Evolutionary conservation across 2,329 filamentous ascomycete species (phyloP).

Genomic region (Alternaria viburni): DNA sequence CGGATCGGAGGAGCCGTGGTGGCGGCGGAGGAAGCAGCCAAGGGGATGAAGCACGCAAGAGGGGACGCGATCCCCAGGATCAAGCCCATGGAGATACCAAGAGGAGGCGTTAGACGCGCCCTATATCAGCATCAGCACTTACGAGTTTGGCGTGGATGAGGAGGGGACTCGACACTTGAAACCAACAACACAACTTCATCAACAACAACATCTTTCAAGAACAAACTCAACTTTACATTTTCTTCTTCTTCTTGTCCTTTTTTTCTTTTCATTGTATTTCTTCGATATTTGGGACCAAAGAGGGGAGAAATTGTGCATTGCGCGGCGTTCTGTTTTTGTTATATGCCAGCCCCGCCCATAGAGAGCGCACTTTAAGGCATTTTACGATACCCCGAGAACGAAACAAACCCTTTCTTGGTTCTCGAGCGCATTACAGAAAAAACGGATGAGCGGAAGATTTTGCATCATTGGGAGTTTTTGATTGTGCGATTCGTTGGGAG

Average conservation of each 20-base stretch:
- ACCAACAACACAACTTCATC: neutral
- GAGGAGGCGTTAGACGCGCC: conserved; percentile 24
- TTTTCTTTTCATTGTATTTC: neutral
- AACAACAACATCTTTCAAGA: conserved; percentile 9
- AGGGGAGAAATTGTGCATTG: conserved; percentile 1
- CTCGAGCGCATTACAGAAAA: conserved; percentile 6
- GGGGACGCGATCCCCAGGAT: conserved; percentile 29
- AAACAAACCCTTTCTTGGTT: neutral
- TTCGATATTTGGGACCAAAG: neutral
- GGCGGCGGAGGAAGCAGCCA: conserved; percentile 13
- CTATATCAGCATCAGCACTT: neutral
- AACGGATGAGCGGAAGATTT: neutral
- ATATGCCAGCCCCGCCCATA: neutral
- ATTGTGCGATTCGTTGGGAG: neutral
- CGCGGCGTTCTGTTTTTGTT: conserved; percentile 2
- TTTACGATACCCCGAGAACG: conserved; percentile 8
- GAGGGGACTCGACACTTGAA: neutral
- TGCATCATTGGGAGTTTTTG: neutral
- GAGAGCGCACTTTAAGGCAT: neutral
- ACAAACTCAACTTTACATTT: neutral
- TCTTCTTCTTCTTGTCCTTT: no score
- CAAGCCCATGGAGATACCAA: conserved; percentile 32
- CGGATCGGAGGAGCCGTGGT: conserved; percentile 28
- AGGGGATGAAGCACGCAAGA: conserved; percentile 31
- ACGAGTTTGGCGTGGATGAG: neutral